phyloP scores from a whole-genome alignment of 2,329 filamentous ascomycete species.

The Didymella glomerata region DNA sequence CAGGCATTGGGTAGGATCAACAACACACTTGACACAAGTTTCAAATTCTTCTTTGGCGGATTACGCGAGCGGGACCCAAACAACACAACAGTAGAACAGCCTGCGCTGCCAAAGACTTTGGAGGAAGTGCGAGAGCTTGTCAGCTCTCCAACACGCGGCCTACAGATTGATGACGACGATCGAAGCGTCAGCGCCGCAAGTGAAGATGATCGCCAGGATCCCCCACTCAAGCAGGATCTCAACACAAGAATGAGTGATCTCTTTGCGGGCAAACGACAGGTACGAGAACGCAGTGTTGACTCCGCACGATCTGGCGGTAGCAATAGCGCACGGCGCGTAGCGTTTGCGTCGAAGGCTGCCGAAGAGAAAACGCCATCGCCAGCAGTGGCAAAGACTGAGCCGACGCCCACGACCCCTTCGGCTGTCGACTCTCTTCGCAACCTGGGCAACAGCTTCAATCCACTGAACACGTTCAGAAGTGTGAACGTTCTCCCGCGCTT shows the following conservation, averaged over 20 bases:
- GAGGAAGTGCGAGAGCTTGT: slow-evolving; percentile 93
- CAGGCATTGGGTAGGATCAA: slow-evolving; percentile 92
- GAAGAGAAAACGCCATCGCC: slow-evolving; percentile 39
- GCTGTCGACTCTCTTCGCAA: slow-evolving; percentile 84
- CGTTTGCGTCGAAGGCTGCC: slow-evolving; percentile 52
- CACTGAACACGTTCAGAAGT: slow-evolving; percentile 77
- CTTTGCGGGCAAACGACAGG: slow-evolving; percentile 70
- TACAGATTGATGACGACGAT: slow-evolving; percentile 60
- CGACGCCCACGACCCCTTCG: slow-evolving; percentile 57
- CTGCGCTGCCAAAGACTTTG: slow-evolving; percentile 81
- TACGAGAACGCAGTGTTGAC: slow-evolving; percentile 79
- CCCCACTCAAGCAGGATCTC: slow-evolving; percentile 44
- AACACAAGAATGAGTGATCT: slow-evolving; percentile 72
- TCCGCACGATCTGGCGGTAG: slow-evolving; percentile 72
- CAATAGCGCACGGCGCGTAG: slow-evolving; percentile 66
- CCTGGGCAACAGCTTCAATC: slow-evolving; percentile 82
- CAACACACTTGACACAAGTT: slow-evolving; percentile 87
- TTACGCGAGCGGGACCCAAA: slow-evolving; percentile 71
- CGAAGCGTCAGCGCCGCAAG: slow-evolving; percentile 60
- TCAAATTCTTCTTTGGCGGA: slow-evolving; percentile 90
- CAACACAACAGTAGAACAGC: slow-evolving; percentile 40
- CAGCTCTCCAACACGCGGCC: slow-evolving; percentile 67
- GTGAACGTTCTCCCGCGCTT: slow-evolving; percentile 81
- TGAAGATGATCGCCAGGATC: slow-evolving; percentile 51
- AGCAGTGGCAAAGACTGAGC: slow-evolving; percentile 37